Evolutionary conservation across 2,329 filamentous ascomycete genomes (phyloP), one percentile per base, ranked within the genome.

Genomic region (Rhinocladiella mackenziei): DNA sequence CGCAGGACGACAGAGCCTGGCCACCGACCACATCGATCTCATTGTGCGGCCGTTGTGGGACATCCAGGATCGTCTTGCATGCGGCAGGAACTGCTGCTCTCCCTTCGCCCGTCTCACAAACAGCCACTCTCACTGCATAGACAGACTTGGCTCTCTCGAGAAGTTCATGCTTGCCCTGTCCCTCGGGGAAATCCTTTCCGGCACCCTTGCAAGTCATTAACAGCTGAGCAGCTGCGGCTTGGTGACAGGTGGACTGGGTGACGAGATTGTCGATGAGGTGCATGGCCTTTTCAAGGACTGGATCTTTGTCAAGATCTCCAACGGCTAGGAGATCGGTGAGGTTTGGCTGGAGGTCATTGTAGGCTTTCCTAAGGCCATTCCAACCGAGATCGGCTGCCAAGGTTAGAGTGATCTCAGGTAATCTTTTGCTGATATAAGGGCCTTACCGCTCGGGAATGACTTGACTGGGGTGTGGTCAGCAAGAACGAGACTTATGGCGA

Each of bases 71-170:
- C 2, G 71, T 62, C 13, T 63, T 55, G 53, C 81, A 84, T 17
- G 71, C 56, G 2, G 62, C 46, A 2, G 80, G 79, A 26, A 77
- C 64, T 2, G 60, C 43, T 11, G 73, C 68, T 8, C 71, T 69
- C 2, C 76, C 74, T 14, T 71, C 73, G 8, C 69, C 66, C 5
- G 83, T 67, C 56, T 84, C 80, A 54, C 81, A 85, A 6, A 82
- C 67, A 8, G 81, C 78, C 11, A 84, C 67, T 32, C 78, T 74
- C 6, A 76, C 75, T 2, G 80, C 78, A 51, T 81, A 84, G 22
- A 78, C 68, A 3, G 76, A 77, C 50, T 73, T 77, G 48, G 67
- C 64, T 43, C 62, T 60, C 43, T 72, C 73, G 29, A 73, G 60
- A 2, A 56, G 51, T 36, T 61, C 55, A 40, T 59, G 55, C 3